A percentile compares a stretch with the other conserved stretches of the same genome.
Conservation (phyloP, 768 basidiomycete species). For the Suillus placidus region DNA sequence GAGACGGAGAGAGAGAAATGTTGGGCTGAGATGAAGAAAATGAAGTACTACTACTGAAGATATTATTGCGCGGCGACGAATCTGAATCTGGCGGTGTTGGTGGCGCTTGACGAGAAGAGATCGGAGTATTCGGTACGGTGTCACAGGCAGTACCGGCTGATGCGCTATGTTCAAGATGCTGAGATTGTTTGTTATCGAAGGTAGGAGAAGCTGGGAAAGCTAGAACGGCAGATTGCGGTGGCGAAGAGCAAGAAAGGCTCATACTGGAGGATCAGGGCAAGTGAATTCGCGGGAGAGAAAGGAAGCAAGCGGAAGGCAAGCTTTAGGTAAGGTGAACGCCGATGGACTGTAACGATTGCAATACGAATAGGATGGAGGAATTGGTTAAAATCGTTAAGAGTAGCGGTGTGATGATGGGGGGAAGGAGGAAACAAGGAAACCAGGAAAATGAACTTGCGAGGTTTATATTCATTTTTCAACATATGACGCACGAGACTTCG, state of each 20-base stretch:
- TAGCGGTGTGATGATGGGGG: conserved; percentile 16
- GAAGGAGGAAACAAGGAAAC: conserved; percentile 15
- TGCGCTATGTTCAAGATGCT: conserved; percentile 5
- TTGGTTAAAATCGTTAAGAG: conserved; percentile 22
- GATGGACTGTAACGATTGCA: conserved; percentile 23
- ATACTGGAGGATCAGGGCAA: conserved; percentile 32
- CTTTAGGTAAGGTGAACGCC: conserved; percentile 15
- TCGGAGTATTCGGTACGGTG: conserved; percentile 14
- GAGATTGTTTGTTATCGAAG: conserved; percentile 12
- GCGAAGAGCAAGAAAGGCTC: conserved; percentile 26
- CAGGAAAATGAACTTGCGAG: conserved; percentile 16
- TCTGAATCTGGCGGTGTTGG: conserved; percentile 25
- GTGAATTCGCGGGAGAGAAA: conserved; percentile 18
- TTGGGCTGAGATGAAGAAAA: conserved; percentile 23
- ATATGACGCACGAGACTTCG: conserved; percentile 33
- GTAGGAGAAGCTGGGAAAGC: conserved; percentile 18
- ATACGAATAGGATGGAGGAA: conserved; percentile 14
- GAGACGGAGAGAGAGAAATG: conserved; percentile 25
- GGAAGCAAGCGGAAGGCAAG: conserved; percentile 16
- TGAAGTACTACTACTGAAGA: conserved; percentile 18
- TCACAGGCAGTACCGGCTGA: conserved; percentile 13
- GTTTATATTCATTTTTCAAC: conserved; percentile 28
- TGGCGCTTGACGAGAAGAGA: conserved; percentile 19
- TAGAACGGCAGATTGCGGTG: conserved; percentile 28
- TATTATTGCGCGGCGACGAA: conserved; percentile 14